Evolutionary conservation across 495 filamentous ascomycete genomes (phyloP).

Genomic region (Parmelia sp.): DNA sequence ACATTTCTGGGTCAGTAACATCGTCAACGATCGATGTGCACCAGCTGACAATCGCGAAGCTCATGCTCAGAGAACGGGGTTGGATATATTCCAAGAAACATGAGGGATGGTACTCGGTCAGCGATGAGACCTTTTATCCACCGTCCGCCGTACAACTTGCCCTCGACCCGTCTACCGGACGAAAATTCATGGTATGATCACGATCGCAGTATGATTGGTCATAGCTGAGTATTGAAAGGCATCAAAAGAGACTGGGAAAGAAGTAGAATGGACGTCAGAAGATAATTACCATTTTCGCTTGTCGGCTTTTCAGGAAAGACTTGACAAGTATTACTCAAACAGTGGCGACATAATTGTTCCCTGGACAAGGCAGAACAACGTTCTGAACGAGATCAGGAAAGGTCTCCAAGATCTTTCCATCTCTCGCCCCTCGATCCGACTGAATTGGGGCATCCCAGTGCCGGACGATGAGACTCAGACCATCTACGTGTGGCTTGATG

Average conservation of each 20-base stretch:
- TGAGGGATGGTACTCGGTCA: conserved; percentile 92
- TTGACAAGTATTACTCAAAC: conserved; percentile 70
- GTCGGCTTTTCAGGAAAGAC: conserved; percentile 64
- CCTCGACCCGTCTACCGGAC: conserved; percentile 71
- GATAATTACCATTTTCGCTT: conserved; percentile 91
- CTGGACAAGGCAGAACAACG: conserved; percentile 54
- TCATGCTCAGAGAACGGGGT: conserved; percentile 63
- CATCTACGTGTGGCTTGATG: conserved; percentile 97
- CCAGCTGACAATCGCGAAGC: conserved; percentile 12
- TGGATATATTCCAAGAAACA: conserved; percentile 83
- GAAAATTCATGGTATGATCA: conserved; percentile 54
- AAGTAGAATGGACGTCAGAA: conserved; percentile 94
- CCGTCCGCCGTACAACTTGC: conserved; percentile 63
- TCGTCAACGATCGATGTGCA: neutral
- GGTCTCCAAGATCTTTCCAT: conserved; percentile 82
- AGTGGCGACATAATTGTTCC: conserved; percentile 71
- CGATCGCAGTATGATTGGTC: neutral
- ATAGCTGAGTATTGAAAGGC: conserved; percentile 26
- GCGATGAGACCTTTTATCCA: conserved; percentile 95
- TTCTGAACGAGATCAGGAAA: conserved; percentile 59
- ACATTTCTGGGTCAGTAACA: conserved; percentile 59
- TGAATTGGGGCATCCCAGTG: conserved; percentile 86
- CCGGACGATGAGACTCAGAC: conserved; percentile 80
- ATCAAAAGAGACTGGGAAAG: conserved; percentile 79
- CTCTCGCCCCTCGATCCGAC: conserved; percentile 69